Percentiles rank a stretch among this genome's conserved stretches.
Conservation (phyloP, 1,284 basidiomycete species). For the Irpex rosettiformis region DNA sequence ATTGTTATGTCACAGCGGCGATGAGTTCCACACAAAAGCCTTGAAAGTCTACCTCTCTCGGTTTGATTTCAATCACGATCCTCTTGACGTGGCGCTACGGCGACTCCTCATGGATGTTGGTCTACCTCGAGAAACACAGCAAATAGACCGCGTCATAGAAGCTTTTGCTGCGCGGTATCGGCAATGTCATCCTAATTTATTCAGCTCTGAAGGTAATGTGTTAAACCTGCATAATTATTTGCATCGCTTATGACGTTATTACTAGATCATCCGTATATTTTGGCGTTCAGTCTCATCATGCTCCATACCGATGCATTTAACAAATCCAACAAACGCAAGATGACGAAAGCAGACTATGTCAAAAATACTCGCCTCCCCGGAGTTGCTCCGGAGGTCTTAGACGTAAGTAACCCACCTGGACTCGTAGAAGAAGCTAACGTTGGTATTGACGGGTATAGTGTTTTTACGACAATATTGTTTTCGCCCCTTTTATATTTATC, state of each 20-base stretch:
- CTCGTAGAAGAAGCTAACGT: neutral
- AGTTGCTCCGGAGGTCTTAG: constrained; percentile 78
- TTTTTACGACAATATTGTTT: constrained; percentile 95
- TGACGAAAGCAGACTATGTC: constrained; percentile 92
- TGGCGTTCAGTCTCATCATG: constrained; percentile 99
- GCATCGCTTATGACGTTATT: neutral
- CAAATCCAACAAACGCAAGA: constrained; percentile 95
- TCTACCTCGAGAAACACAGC: constrained; percentile 94
- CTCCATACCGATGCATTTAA: constrained; percentile 98
- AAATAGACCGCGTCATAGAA: constrained; percentile 97
- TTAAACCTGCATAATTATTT: neutral
- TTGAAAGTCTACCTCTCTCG: constrained; percentile 71
- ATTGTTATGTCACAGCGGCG: constrained; percentile 45
- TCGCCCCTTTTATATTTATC: constrained; percentile 93
- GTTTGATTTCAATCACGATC: constrained; percentile 81
- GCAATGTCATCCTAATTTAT: constrained; percentile 82
- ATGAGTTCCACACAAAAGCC: constrained; percentile 70
- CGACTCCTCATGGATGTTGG: constrained; percentile 89
- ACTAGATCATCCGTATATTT: constrained; percentile 90
- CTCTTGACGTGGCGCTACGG: constrained; percentile 91
- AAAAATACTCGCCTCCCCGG: constrained; percentile 91
- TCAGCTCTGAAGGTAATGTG: constrained; percentile 67
- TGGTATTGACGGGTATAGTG: constrained; percentile 48
- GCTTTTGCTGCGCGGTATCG: constrained; percentile 88
- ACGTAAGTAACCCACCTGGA: constrained; percentile 47